Base-by-base conservation (phyloP, 1,139 yeast genomes). In the Candida sp. region DNA sequence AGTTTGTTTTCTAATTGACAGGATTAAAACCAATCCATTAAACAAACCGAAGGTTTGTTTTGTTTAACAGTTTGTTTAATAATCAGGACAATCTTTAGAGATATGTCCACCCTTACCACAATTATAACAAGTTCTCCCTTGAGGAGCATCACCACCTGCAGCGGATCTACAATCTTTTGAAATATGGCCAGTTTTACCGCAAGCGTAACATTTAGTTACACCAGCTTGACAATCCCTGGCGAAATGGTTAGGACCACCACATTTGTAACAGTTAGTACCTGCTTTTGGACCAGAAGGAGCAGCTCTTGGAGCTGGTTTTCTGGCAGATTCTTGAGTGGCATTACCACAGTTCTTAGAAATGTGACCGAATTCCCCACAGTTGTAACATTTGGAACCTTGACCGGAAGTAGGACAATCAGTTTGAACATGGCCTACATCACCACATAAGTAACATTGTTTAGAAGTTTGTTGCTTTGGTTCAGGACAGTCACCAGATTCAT, bases 161-260 rank as follows among this genome's bases (percentile, higher is more conserved):
- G 69, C 62, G 43, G 79, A 69, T 54, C 79, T 68, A 70, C 97
- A 90, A 54, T 87, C 96, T 68, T 82, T 87, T 51, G 95, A 84
- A 57, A 89, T 78, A 73, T 90, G 97, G 44, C 97, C 97, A 52
- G 79, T 74, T 68, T 85, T 84, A 56, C 97, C 96, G 69, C 97
- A 90, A 47, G 95, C 87, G 76, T 87, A 90, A 70, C 97, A 90
- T 69, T 87, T 87, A 64, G 84, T 81, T 46, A 57, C 61, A 53
- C 79, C 76, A 49, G 89, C 90, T 68, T 84, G 88, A 68, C 96
- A 88, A 67, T 87, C 95, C 70, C 89, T 84, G 50, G 96, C 96
- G 70, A 82, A 85, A 67, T 88, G 96, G 81, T 87, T 87, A 63
- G 95, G 91, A 52, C 95, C 96, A 59, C 95, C 95, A 67, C 96